Evolutionary conservation across 129 eudicot genomes (phyloP), one percentile per base, ranked within the genome.

Genomic region (Flaveria brownii): DNA sequence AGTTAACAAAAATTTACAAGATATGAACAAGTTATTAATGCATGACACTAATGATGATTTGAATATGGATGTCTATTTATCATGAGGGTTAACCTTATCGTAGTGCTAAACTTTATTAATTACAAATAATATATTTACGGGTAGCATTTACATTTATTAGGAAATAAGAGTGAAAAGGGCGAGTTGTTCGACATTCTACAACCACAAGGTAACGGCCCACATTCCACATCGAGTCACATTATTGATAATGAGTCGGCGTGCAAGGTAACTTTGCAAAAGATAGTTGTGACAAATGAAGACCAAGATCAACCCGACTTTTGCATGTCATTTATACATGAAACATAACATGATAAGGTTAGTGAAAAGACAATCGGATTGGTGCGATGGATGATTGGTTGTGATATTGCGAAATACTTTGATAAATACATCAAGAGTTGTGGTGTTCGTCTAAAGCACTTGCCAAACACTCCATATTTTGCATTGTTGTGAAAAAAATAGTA

Each of bases 281-380:
- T 64, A 25, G 41, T 12, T 9, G 49, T 2, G 81, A 42, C 75
- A 41, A 69, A 78, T n/a, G 25, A 42, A 57, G 41, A 6, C 39
- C 54, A 54, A 62, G 6, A 30, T 28, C 20, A 20, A 26, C 33
- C 12, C 0, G 28, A 56, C 28, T 68, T 50, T 67, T 39, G 15
- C 43, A 47, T 77, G 36, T 10, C 25, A 17, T 50, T 33, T 52
- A 76, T 67, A 67, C 36, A 56, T 60, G 47, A 59, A 70, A 15
- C 50, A 18, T 46, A 51, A 36, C 60, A 39, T 72, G 68, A 79
- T 72, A 50, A 68, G 76, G 36, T 54, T 66, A 55, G 45, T 22
- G 30, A 63, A 77, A 77, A 67, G 81, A 39, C 18, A 61, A 60
- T 47, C 56, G 25, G 16, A 55, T 25, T 36, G 28, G 55, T 23